These are phyloP conservation scores for Solidago caesia DNA, from an alignment of 129 eudicot genomes.

Conservation along the genomic window DNA sequence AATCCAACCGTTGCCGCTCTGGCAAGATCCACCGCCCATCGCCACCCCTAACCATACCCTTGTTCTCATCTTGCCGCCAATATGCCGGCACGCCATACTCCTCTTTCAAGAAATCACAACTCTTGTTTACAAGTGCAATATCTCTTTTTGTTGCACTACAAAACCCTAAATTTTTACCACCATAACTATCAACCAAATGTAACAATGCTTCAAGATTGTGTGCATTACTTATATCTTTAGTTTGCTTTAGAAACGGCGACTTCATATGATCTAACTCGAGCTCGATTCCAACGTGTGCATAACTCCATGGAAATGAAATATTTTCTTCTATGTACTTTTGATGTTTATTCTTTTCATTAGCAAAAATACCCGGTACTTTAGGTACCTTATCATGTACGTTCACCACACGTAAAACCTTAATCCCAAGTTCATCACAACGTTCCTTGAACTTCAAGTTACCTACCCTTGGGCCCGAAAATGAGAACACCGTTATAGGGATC, in stretches of 20 bases:
- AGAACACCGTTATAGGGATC: conserved; percentile 52
- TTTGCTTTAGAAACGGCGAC: conserved; percentile 55
- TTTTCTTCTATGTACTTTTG: conserved; percentile 63
- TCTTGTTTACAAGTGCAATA: conserved; percentile 70
- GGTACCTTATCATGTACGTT: conserved; percentile 72
- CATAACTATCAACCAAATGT: conserved; percentile 67
- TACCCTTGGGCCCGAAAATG: conserved; percentile 57
- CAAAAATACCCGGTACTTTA: conserved; percentile 66
- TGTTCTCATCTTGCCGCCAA: conserved; percentile 79
- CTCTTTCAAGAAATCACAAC: conserved; percentile 53
- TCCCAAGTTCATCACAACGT: conserved; percentile 48
- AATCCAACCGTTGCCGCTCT: conserved; percentile 58
- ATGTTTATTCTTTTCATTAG: conserved; percentile 60
- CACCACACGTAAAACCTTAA: conserved; percentile 48
- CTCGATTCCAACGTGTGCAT: conserved; percentile 73
- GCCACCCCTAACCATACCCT: conserved; percentile 70
- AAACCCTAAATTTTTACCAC: conserved; percentile 39
- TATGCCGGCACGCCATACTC: conserved; percentile 70
- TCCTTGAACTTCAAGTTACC: conserved; percentile 75
- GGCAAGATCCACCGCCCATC: conserved; percentile 82
- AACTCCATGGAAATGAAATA: conserved; percentile 70
- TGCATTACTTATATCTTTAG: conserved; percentile 39
- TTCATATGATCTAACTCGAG: conserved; percentile 49
- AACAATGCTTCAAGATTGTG: conserved; percentile 71
- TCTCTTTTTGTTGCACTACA: conserved; percentile 46